Base-by-base conservation (phyloP, 352 stramenopile species). In the Phytophthora megakarya region DNA sequence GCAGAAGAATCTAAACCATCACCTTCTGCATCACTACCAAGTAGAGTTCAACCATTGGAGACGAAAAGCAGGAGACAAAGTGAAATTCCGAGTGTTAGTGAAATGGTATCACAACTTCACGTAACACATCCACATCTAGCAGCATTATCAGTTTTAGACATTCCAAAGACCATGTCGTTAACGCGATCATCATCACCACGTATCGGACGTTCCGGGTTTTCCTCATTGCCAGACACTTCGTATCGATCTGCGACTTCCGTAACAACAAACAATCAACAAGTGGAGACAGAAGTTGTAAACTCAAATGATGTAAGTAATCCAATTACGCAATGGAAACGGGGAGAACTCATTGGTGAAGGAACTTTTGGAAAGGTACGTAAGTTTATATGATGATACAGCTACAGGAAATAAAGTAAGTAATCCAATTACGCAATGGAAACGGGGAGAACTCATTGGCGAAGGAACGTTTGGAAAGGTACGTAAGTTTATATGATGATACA, bases 341-440 rank as follows among this genome's bases (percentile, higher is more conserved):
- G 97, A 4, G 81, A 98, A 44, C 78, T 98, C 42, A 98, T 99
- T 56, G 97, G 97, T 11, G 81, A 90, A 67, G 97, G 97, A 37
- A 98, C 93, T 0, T 99, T 98, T 74, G 97, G 97, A 49, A 87
- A 89, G 50, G 78, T 84, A 57, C 21, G 46, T 56, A 16, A 13
- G n/a, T n/a, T n/a, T n/a, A n/a, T n/a, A n/a, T n/a, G n/a, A n/a
- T n/a, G n/a, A n/a, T n/a, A n/a, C n/a, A n/a, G n/a, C n/a, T n/a
- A n/a, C n/a, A n/a, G n/a, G n/a, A n/a, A n/a, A n/a, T n/a, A 22
- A 60, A 35, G 54, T 50, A 0, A 70, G 70, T 5, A 80, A 72
- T n/a, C 43, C 66, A 6, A 89, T 84, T 39, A 80, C 78, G 16
- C 70, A 96, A 56, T 99, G 96, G 96, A 97, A 94, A 57, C 74